Base-by-base conservation (phyloP, 2,329 filamentous ascomycete species). In the Aureobasidium zeae region DNA sequence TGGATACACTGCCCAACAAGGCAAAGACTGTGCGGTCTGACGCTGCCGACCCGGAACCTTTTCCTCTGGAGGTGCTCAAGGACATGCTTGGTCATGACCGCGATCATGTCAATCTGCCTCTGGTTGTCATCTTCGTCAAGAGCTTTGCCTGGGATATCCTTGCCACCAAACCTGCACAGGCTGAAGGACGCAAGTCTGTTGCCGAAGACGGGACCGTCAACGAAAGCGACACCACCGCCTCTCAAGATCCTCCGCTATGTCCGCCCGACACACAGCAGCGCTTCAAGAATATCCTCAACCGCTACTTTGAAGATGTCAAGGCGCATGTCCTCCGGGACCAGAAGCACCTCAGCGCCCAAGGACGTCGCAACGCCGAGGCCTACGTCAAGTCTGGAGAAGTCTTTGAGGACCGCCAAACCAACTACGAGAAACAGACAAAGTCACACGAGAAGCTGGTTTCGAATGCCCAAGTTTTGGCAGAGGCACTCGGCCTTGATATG, bases 341-440 rank as follows among this genome's bases (percentile, higher is more conserved):
- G 60, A 91, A 94, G 62, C 81, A 83, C 29, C 81, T 98, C 29
- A 76, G 80, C 42, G 79, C 76, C 19, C 91, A 98, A 65, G 86
- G 85, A 43, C 85, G 87, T 50, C 87, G 89, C 53, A 98, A 98
- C 64, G 89, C 91, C 1, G 91, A 98, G 63, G 91, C 89, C 5
- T 98, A 98, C 56, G 89, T 98, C 55, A 95, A 95, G 58, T 96
- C 91, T 26, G 91, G 91, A 2, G 91, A 98, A 59, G 89, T 98
- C 4, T 96, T 98, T 51, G 91, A 98, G 60, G 91, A 98, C 57
- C 83, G 91, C 38, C 91, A 98, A 60, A 78, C 87, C 43, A 96
- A 88, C 58, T 94, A 93, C 53, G 93, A 98, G 61, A 95, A 88
- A 62, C 83, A 91, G 53, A 72, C 88, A 45, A 98, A 96, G 63